phyloP scores from a whole-genome alignment of 306 rosid genomes.

The Carpinus fangiana region DNA sequence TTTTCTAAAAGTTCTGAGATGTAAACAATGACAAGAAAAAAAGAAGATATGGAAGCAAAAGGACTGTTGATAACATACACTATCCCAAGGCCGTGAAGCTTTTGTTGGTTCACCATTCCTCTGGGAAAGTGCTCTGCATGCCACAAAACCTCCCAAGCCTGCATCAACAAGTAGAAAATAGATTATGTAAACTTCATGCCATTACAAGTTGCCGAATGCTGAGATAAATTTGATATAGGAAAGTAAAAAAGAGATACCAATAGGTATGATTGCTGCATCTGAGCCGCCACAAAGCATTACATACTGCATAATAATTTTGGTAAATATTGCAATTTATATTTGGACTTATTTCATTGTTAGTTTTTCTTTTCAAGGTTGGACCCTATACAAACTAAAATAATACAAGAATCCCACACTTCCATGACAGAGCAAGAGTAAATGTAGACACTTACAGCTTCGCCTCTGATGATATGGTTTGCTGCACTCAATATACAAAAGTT shows the following conservation, averaged over 20 bases:
- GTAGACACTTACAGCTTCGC: conserved; percentile 83
- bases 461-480: conserved; percentile 89
- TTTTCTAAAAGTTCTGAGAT: neutral
- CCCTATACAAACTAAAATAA: neutral
- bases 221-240: conserved; percentile 9
- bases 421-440: conserved; percentile 12
- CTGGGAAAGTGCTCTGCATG: conserved; percentile 90
- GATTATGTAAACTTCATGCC: conserved; percentile 15
- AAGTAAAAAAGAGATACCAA: conserved; percentile 51
- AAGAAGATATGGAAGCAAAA: conserved; percentile 11
- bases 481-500: conserved; percentile 87
- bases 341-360: neutral
- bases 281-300: conserved; percentile 96
- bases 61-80: conserved; percentile 42
- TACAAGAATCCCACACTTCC: conserved; percentile 4
- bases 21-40: conserved; percentile 14
- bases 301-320: conserved; percentile 53
- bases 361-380: neutral
- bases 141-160: conserved; percentile 98
- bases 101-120: conserved; percentile 80
- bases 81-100: conserved; percentile 99
- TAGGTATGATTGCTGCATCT: conserved; percentile 83
- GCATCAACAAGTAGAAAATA: conserved; percentile 29
- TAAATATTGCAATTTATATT: neutral
- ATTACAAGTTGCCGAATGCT: neutral